These are phyloP conservation scores for Lentinula edodes DNA, from an alignment of 768 basidiomycete genomes.

Conservation along the genomic window DNA sequence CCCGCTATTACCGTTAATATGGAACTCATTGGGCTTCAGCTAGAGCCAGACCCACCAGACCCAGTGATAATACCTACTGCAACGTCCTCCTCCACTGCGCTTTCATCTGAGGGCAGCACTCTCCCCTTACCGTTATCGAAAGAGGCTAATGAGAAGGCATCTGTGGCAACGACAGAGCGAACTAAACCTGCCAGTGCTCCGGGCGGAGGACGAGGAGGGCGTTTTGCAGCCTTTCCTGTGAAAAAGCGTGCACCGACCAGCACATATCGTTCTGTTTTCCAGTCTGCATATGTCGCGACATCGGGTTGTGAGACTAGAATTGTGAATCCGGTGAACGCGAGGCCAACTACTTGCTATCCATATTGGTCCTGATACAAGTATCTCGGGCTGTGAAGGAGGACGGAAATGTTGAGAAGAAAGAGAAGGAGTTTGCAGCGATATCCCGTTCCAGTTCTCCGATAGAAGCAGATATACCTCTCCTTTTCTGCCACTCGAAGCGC, in stretches of 20 bases:
- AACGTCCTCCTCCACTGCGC: too few species aligned
- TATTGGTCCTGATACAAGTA: neutral
- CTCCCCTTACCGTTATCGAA: too few species aligned
- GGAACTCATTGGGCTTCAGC: neutral
- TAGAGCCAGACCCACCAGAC: neutral
- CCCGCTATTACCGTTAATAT: neutral
- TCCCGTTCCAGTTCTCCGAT: neutral
- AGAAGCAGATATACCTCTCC: neutral
- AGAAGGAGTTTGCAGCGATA: neutral
- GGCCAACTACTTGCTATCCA: neutral
- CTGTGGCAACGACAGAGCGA: too few species aligned
- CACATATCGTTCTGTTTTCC: conserved; percentile 11
- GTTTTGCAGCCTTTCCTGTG: conserved; percentile 68
- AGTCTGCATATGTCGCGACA: neutral
- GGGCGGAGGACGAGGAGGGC: conserved; percentile 37
- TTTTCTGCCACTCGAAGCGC: neutral
- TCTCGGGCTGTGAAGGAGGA: neutral
- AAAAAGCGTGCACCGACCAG: conserved; percentile 26
- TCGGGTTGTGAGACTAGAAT: neutral
- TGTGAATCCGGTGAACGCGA: neutral
- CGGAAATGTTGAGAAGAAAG: neutral
- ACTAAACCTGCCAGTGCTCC: conserved; percentile 1
- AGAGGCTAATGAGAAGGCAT: too few species aligned
- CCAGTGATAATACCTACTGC: neutral
- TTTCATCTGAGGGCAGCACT: neutral